Evolutionary conservation across 257 asterid species (phyloP), one percentile per base, ranked within the genome.

Genomic region (Jacaranda mimosifolia): DNA sequence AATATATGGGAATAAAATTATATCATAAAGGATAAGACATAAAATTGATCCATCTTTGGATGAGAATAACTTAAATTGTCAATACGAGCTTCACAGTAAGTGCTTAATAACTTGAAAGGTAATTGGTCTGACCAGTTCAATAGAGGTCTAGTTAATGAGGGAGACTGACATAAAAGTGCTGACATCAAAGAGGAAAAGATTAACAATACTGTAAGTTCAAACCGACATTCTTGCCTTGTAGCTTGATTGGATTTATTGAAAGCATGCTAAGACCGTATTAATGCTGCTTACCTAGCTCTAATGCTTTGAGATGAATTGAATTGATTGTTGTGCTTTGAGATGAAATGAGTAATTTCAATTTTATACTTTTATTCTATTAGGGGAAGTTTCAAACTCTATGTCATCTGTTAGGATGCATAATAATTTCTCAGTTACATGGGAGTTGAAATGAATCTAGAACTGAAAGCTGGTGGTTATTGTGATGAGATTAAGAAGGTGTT

Each of bases 201-300:
- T 76, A 64, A 40, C 81, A 63, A 56, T 51, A 18, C 38, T 18
- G 36, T 52, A 26, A 42, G 67, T 69, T 32, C 55, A 57, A 59
- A 36, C 64, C 14, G 17, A 32, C 49, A 55, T 68, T 60, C 66
- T 56, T 63, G 17, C 12, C 65, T 64, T 75, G 11, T 70, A 46
- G 73, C 73, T 55, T 65, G 60, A 79, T 51, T 43, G 36, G 40
- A 57, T 80, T 26, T 55, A 68, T 57, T 68, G 68, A 51, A 73
- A 35, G 43, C 77, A 14, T 72, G 64, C 59, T 42, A 69, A 60
- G 74, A 83, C 39, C 19, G 19, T 21, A 64, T 60, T 19, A 49
- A 40, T 81, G 71, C 74, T 77, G 17, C 70, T 55, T 68, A n/a
- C n/a, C n/a, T n/a, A n/a, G n/a, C 38, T 49, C 68, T 46, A 60